Conservation (phyloP, 176 grass and related monocot species). For the Metroxylon sagu region DNA sequence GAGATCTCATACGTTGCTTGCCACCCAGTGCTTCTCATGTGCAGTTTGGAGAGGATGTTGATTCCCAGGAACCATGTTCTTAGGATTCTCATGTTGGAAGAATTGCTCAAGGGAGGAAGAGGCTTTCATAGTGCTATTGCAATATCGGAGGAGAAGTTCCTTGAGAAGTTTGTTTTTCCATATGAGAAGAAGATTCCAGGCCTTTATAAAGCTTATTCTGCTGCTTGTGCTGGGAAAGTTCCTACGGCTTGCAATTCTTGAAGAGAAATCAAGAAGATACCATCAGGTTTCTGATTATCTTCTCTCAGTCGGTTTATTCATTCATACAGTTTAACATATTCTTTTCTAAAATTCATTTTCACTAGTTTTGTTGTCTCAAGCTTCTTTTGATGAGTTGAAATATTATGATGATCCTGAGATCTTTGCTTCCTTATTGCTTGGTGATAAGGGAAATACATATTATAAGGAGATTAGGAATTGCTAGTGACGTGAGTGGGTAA, state of each 20-base stretch:
- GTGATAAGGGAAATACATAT: too few relatives aligned
- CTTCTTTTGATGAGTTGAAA: too few relatives aligned
- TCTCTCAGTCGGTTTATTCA: too few relatives aligned
- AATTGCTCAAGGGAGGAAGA: conserved; percentile 14
- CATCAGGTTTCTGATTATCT: too few relatives aligned
- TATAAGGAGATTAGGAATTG: too few relatives aligned
- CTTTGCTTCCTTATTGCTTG: too few relatives aligned
- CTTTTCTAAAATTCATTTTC: too few relatives aligned
- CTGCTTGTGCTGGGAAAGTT: conserved; percentile 17
- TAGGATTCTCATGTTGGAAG: conserved; percentile 36
- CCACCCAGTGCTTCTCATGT: conserved; percentile 36
- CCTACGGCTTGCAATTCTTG: background rate
- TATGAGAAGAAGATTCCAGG: conserved; percentile 27
- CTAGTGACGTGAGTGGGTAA: too few relatives aligned
- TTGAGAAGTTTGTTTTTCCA: conserved; percentile 40
- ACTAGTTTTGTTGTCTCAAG: too few relatives aligned
- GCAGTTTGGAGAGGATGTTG: conserved; percentile 39
- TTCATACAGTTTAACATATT: too few relatives aligned
- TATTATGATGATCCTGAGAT: too few relatives aligned
- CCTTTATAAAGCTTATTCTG: conserved; percentile 37
- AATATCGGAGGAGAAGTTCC: conserved; percentile 36
- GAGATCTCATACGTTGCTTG: conserved; percentile 25
- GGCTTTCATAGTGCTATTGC: conserved; percentile 27
- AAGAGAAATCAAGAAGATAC: too few relatives aligned
- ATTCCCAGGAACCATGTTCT: conserved; percentile 34